Evolutionary conservation across 176 grass and related monocot species (phyloP).

Genomic region (Oryza australiensis): DNA sequence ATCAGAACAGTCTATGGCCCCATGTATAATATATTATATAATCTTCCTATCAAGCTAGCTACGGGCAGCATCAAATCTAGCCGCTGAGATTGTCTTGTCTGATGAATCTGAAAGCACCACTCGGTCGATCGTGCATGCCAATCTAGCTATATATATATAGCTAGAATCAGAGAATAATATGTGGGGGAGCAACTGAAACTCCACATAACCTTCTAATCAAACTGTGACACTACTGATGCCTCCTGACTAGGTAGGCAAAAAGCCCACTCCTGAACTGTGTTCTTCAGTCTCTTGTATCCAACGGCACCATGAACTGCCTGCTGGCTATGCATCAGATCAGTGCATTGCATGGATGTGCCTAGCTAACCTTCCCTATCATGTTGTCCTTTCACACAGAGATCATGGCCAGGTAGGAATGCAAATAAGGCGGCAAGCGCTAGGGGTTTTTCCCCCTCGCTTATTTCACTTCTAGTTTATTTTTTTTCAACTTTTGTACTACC

Average conservation of each 20-base stretch:
- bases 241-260: conserved; percentile 46
- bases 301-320: not conserved
- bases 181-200: conserved; percentile 36
- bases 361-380: not conserved
- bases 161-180: conserved; percentile 30
- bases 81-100: conserved; percentile 40
- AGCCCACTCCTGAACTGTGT: not conserved
- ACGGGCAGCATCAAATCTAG: conserved; percentile 43
- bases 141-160: not conserved
- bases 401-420: too few species aligned
- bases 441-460: too few species aligned
- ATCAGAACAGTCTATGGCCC: not conserved
- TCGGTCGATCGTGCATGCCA: conserved; percentile 37
- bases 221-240: conserved; percentile 26
- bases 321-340: too few species aligned
- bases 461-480: too few species aligned
- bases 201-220: not conserved
- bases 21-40: not conserved
- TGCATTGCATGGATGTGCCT: not conserved
- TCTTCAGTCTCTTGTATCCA: not conserved
- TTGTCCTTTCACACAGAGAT: not conserved
- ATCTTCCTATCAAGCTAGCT: conserved; percentile 7
- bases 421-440: too few species aligned
- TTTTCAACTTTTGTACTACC: too few species aligned
- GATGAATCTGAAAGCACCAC: conserved; percentile 39